Evolutionary conservation across 2,329 filamentous ascomycete species (phyloP), one percentile per base, ranked within the genome.

Genomic region (Aureobasidium sp.): DNA sequence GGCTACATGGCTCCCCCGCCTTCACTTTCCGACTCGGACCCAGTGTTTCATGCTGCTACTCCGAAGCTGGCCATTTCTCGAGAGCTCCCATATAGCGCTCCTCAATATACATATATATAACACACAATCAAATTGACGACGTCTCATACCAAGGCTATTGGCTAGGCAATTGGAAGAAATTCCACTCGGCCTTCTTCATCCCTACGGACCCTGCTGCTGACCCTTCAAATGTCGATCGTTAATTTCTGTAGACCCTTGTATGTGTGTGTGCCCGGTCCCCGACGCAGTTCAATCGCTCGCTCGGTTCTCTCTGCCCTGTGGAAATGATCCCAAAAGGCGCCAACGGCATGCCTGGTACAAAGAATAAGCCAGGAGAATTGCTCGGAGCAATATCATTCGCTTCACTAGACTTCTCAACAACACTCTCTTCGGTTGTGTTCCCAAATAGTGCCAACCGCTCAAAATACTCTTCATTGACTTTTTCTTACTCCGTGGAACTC

Each of bases 281-380:
- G 32, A 35, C n/a, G 32, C 12, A 16, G 32, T 35, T 35, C 32
- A 35, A 35, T 6, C 21, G 7, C 45, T 49, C 45, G 45, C 45
- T 49, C 45, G 45, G 32, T 49, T 29, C 29, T 49, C 32, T 49
- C 45, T 49, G 34, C 45, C 45, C 45, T 49, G 45, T 49, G 45
- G 45, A 39, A 38, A 49, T 49, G 44, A 47, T 47, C 29, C 14
- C 45, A 38, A 11, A 2, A 30, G 16, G 29, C 34, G 29, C 30
- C 44, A 47, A 37, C 44, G 32, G 30, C 21, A 35, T 37, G 30
- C 30, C 44, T 35, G 44, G 44, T 37, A 47, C 44, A n/a, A 45
- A 29, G 22, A 24, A n/a, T 29, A 29, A 7, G 27, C 27, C 41
- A 32, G 8, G 17, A 24, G 10, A 12, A 6, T 14, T n/a, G 14